phyloP scores from a whole-genome alignment of 2,329 filamentous ascomycete genomes.

The Xylaria sp. region DNA sequence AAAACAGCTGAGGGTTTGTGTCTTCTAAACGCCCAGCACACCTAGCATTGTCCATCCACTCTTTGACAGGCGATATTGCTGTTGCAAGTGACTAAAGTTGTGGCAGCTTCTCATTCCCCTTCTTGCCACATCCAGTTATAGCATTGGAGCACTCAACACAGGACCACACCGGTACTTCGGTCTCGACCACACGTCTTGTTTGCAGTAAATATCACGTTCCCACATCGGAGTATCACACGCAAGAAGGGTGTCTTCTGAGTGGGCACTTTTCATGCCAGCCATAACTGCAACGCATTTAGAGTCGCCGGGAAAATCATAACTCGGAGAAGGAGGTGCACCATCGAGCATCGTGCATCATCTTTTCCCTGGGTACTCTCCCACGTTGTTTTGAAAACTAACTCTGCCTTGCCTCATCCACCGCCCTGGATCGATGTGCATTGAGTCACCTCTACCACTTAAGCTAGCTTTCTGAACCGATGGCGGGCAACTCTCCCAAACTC shows the following conservation, averaged over 20 bases:
- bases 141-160: background rate
- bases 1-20: constrained; percentile 13
- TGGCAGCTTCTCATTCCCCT: background rate
- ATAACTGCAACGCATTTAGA: background rate
- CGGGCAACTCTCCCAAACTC: constrained; percentile 58
- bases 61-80: constrained; percentile 3
- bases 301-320: background rate
- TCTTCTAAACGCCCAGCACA: background rate
- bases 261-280: background rate
- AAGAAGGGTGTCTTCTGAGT: background rate
- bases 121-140: background rate
- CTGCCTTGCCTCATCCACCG: background rate
- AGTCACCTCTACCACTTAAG: constrained; percentile 1
- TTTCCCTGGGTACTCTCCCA: background rate
- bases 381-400: background rate
- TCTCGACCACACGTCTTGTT: background rate
- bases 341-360: background rate
- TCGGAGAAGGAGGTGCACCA: background rate
- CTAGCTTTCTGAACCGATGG: constrained; percentile 54
- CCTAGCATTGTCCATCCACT: background rate
- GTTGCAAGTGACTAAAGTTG: background rate
- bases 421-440: background rate
- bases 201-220: background rate
- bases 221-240: background rate
- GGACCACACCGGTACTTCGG: background rate